phyloP scores from a whole-genome alignment of 345 rosid genomes.

The Sapria himalayana region DNA sequence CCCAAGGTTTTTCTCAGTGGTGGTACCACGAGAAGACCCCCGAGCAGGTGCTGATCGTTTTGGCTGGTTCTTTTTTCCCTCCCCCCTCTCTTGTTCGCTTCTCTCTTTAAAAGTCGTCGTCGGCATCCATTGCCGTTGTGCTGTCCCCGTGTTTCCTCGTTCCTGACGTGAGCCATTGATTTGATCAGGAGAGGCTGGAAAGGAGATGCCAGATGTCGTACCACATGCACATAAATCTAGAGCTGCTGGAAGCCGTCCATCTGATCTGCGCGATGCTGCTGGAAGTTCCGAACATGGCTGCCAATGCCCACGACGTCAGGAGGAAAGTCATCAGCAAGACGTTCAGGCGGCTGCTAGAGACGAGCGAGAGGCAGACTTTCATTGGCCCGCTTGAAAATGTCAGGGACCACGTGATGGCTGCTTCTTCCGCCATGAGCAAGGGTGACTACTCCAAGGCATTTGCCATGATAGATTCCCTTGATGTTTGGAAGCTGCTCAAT shows the following conservation, averaged over 20 bases:
- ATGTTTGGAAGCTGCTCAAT: conserved; percentile 59
- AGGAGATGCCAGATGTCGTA: conserved; percentile 90
- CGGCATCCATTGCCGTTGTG: no score
- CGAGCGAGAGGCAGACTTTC: conserved; percentile 63
- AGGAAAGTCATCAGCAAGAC: conserved; percentile 65
- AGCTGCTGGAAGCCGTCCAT: conserved; percentile 80
- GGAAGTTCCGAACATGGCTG: conserved; percentile 89
- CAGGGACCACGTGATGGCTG: conserved; percentile 78
- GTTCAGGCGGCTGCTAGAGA: conserved; percentile 56
- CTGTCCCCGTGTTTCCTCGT: no score
- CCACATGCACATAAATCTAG: conserved; percentile 97
- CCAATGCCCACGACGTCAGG: conserved; percentile 34
- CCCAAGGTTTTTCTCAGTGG: conserved; percentile 88
- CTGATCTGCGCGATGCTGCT: conserved; percentile 81
- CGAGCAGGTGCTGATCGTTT: conserved; percentile 50
- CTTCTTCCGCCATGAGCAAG: conserved; percentile 51
- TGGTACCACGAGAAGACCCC: conserved; percentile 94
- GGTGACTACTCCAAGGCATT: conserved; percentile 59
- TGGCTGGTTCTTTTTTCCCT: no score
- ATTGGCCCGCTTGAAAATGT: conserved; percentile 75
- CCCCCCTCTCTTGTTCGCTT: no score
- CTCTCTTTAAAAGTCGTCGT: no score
- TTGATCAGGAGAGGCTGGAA: conserved; percentile 62
- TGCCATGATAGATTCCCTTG: conserved; percentile 46
- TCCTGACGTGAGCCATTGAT: conserved; percentile 3